phyloP scores from a whole-genome alignment of 805 yeast species.

The Barnettozyma californica region DNA sequence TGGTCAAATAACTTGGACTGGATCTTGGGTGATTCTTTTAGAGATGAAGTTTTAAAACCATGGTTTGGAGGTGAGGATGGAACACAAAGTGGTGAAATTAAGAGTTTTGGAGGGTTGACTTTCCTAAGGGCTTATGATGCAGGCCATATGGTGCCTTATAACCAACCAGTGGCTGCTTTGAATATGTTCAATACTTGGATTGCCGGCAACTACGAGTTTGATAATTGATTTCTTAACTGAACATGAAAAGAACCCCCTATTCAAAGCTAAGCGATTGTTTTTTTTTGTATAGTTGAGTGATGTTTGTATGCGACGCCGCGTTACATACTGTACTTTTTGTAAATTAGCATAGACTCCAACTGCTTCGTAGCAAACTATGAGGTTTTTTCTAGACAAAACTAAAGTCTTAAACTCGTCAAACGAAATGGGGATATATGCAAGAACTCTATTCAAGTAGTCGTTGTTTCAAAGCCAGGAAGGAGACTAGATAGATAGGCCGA shows the following conservation, averaged over 20 bases:
- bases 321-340: no score
- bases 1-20: slow-evolving; percentile 71
- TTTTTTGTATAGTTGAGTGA: not conserved
- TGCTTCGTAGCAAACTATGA: no score
- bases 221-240: slow-evolving; percentile 1
- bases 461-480: not conserved
- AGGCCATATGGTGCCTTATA: slow-evolving; percentile 91
- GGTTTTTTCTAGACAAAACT: not conserved
- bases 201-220: slow-evolving; percentile 35
- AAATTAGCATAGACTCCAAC: no score
- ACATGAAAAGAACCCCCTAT: not conserved
- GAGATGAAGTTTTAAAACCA: slow-evolving; percentile 33
- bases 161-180: slow-evolving; percentile 71
- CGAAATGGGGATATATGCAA: not conserved
- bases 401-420: not conserved
- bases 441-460: not conserved
- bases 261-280: not conserved
- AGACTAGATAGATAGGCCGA: not conserved
- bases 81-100: slow-evolving; percentile 62
- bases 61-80: slow-evolving; percentile 36
- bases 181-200: slow-evolving; percentile 76
- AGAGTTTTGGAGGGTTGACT: slow-evolving; percentile 64
- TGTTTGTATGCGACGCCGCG: not conserved
- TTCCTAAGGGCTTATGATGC: slow-evolving; percentile 76
- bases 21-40: slow-evolving; percentile 49